Conservation (phyloP, 73 alveolate species). For the Paramecium tetraurelia region DNA sequence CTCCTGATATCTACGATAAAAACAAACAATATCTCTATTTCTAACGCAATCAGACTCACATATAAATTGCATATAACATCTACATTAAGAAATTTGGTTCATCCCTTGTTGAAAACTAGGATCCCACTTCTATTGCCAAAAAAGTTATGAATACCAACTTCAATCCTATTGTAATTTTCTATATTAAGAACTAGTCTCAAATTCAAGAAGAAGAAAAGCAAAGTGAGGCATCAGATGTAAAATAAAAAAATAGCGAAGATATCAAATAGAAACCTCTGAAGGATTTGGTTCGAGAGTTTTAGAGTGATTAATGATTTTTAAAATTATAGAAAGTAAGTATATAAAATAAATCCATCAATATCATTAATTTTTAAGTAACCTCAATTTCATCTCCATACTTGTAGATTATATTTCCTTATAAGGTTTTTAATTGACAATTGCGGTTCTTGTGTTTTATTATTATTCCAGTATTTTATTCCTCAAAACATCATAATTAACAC, state of each 20-base stretch:
- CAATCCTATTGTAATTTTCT: not conserved
- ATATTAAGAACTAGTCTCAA: not conserved
- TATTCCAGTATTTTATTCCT: not conserved
- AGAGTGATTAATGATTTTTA: constrained; percentile 7
- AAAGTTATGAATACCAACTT: not conserved
- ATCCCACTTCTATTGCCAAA: constrained; percentile 24
- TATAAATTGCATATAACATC: not conserved
- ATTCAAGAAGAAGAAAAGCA: not conserved
- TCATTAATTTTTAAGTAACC: not conserved
- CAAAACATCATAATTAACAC: not conserved
- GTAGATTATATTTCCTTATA: not conserved
- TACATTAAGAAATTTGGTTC: not conserved
- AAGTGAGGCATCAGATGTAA: not conserved
- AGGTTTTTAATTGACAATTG: not conserved
- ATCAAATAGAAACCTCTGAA: not conserved
- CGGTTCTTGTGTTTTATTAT: not conserved
- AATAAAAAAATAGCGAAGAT: not conserved
- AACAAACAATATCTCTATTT: not conserved
- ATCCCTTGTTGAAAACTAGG: not conserved
- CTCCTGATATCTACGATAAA: not conserved
- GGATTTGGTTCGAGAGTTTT: not conserved
- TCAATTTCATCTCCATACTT: not conserved
- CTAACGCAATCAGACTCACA: not conserved
- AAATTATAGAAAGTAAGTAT: not conserved
- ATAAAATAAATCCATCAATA: not conserved